These are phyloP conservation scores for Mallotus repandus DNA, from an alignment of 441 rosid species.

Conservation along the genomic window DNA sequence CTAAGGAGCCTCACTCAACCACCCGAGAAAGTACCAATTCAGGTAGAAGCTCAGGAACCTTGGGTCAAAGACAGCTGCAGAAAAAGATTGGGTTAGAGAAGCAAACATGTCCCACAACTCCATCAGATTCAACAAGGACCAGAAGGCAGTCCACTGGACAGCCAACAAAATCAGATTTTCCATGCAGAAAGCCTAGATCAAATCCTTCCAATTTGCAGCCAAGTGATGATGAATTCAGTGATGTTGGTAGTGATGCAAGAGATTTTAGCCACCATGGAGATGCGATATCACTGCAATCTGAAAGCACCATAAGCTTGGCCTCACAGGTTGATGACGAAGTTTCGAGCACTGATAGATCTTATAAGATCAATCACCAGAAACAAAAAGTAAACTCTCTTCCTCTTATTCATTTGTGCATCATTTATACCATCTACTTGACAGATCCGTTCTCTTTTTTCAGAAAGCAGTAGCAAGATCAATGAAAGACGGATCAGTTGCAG, in stretches of 20 bases:
- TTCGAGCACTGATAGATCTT: conserved; percentile 52
- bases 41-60: conserved; percentile 40
- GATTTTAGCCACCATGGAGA: conserved; percentile 48
- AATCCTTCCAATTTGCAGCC: conserved; percentile 40
- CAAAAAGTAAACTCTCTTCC: conserved; percentile 43
- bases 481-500: conserved; percentile 32
- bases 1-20: conserved; percentile 32
- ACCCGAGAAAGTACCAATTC: conserved; percentile 36
- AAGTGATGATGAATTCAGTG: conserved; percentile 48
- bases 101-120: conserved; percentile 39
- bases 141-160: conserved; percentile 48
- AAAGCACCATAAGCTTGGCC: conserved; percentile 49
- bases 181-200: conserved; percentile 35
- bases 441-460: conserved; percentile 40
- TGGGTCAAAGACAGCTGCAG: conserved; percentile 49
- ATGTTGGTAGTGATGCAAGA: conserved; percentile 47
- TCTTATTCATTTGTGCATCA: conserved; percentile 8
- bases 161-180: conserved; percentile 49
- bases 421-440: conserved; percentile 20
- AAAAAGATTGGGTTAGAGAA: conserved; percentile 53
- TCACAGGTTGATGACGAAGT: conserved; percentile 63
- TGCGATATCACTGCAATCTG: conserved; percentile 50
- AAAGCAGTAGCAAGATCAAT: conserved; percentile 39
- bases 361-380: conserved; percentile 35
- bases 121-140: conserved; percentile 44